phyloP scores from a whole-genome alignment of 2,329 filamentous ascomycete genomes.

The Alternaria conjuncta region DNA sequence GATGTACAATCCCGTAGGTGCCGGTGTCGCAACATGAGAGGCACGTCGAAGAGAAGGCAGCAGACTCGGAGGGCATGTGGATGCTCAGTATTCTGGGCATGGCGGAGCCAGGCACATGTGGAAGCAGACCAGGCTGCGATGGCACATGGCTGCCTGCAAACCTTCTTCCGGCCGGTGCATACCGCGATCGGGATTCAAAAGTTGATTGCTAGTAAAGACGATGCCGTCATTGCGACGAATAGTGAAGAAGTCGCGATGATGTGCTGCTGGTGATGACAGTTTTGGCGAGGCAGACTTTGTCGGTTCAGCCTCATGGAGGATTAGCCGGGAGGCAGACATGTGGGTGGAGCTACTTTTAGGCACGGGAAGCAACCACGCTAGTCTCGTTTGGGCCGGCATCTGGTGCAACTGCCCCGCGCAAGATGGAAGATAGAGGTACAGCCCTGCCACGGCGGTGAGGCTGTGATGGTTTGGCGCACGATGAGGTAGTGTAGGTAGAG shows the following conservation, averaged over 20 bases:
- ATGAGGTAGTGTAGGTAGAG: not conserved
- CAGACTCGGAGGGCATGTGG: not conserved
- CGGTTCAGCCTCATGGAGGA: slow-evolving; percentile 13
- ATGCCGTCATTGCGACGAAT: slow-evolving; percentile 14
- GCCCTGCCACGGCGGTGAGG: slow-evolving; percentile 7
- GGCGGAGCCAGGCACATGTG: slow-evolving; percentile 3
- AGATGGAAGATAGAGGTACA: slow-evolving; percentile 2
- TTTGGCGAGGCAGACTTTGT: slow-evolving; percentile 27
- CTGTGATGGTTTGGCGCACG: slow-evolving; percentile 1
- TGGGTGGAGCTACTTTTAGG: slow-evolving; percentile 18
- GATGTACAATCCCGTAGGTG: not conserved
- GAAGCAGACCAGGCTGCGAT: not conserved
- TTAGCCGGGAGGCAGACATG: slow-evolving; percentile 8
- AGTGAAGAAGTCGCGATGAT: not conserved
- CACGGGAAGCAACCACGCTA: slow-evolving; percentile 14
- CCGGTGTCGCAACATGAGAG: not conserved
- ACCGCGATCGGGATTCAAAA: slow-evolving; percentile 3
- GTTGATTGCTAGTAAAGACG: slow-evolving; percentile 5
- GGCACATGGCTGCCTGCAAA: not conserved
- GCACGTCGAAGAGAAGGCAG: not conserved
- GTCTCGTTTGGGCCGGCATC: not conserved
- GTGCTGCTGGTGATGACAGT: slow-evolving; percentile 10
- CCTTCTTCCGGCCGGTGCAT: slow-evolving; percentile 1
- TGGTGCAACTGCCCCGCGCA: slow-evolving; percentile 13
- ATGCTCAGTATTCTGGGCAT: slow-evolving; percentile 12